Evolutionary conservation across 306 rosid species (phyloP).

Genomic region (Cicer chorassanicum): DNA sequence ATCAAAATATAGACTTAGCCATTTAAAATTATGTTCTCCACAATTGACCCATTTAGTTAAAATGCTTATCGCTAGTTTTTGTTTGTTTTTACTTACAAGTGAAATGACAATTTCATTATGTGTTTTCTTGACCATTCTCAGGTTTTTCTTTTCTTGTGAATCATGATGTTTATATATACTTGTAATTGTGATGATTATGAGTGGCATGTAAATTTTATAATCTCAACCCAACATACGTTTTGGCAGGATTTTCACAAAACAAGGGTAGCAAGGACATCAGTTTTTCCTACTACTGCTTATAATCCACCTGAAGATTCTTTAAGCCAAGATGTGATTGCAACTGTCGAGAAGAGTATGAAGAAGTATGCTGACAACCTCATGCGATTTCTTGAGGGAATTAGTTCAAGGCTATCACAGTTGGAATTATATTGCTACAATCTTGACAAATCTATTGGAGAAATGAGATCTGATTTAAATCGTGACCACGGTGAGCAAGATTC

Average conservation of each 20-base stretch:
- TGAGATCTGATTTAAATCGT: slow-evolving; percentile 76
- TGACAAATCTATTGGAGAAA: slow-evolving; percentile 96
- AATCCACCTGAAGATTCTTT: slow-evolving; percentile 79
- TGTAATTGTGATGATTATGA: slow-evolving; percentile 11
- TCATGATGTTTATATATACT: background rate
- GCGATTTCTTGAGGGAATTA: slow-evolving; percentile 96
- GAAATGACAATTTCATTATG: slow-evolving; percentile 7
- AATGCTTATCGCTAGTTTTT: slow-evolving; percentile 15
- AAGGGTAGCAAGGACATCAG: slow-evolving; percentile 66
- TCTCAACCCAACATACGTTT: slow-evolving; percentile 8
- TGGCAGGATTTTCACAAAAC: slow-evolving; percentile 80
- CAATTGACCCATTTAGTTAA: background rate
- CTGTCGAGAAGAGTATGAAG: slow-evolving; percentile 93
- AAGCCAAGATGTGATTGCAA: slow-evolving; percentile 74
- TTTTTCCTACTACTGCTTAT: slow-evolving; percentile 68
- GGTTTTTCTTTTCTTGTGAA: background rate
- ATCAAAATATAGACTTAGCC: too few relatives aligned
- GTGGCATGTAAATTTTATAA: slow-evolving; percentile 9
- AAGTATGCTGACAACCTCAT: slow-evolving; percentile 85
- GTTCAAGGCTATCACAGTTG: slow-evolving; percentile 93
- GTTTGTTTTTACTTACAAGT: background rate
- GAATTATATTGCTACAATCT: slow-evolving; percentile 96
- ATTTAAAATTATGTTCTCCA: too few relatives aligned
- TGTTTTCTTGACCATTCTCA: background rate
- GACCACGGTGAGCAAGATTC: slow-evolving; percentile 81